phyloP scores from a whole-genome alignment of 1,284 basidiomycete species.

The Austroboletus novae-zelandiae region DNA sequence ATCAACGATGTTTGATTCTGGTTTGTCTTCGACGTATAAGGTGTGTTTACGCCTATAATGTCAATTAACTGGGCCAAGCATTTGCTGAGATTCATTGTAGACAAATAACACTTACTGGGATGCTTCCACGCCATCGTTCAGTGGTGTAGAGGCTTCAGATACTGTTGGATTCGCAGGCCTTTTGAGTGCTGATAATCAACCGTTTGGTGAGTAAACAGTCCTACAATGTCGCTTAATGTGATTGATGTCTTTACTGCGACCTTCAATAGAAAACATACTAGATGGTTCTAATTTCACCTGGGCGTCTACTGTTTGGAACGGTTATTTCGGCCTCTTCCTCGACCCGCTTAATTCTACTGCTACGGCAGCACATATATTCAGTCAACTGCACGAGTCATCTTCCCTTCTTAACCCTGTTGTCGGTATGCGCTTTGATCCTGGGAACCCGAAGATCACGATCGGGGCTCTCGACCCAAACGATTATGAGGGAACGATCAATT shows the following conservation, averaged over 20 bases:
- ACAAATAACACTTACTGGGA: slow-evolving; percentile 18
- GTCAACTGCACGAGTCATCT: slow-evolving; percentile 16
- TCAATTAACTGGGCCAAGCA: neutral
- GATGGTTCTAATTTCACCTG: slow-evolving; percentile 13
- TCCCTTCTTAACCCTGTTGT: slow-evolving; percentile 33
- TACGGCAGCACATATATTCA: slow-evolving; percentile 14
- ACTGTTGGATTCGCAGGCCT: slow-evolving; percentile 26
- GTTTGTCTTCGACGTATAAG: slow-evolving; percentile 27
- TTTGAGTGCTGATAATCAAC: slow-evolving; percentile 7
- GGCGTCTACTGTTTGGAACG: slow-evolving; percentile 18
- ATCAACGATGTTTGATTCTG: slow-evolving; percentile 17
- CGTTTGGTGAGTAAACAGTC: slow-evolving; percentile 16
- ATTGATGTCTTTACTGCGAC: neutral
- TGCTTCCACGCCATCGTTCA: slow-evolving; percentile 14
- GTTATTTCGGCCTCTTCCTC: slow-evolving; percentile 27
- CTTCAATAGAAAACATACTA: slow-evolving; percentile 21
- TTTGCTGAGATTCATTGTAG: slow-evolving; percentile 7
- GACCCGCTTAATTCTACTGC: slow-evolving; percentile 18
- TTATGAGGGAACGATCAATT: slow-evolving; percentile 33
- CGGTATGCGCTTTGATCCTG: slow-evolving; percentile 29
- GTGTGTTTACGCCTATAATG: slow-evolving; percentile 12
- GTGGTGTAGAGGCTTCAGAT: slow-evolving; percentile 17
- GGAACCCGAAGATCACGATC: slow-evolving; percentile 30
- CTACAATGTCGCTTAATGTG: neutral
- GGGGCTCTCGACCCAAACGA: slow-evolving; percentile 33